Base-by-base conservation (phyloP, 306 rosid species). In the Dalbergia cochinchinensis region DNA sequence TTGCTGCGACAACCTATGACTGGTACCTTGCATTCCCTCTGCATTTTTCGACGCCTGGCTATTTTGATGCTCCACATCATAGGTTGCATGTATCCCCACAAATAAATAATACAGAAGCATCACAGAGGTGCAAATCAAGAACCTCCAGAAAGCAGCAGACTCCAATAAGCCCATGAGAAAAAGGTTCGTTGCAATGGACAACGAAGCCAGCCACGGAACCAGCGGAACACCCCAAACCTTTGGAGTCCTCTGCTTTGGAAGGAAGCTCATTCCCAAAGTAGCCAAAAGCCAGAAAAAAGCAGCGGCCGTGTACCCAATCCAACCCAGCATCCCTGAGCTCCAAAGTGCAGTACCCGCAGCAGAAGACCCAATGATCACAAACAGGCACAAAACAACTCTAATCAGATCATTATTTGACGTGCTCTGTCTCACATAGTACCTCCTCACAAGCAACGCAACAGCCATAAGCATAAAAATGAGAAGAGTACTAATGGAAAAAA, bases 201-300 rank as follows among this genome's bases (percentile, higher is more conserved):
- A 58, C 3, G 99, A 87, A 7, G 98, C 98, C 60, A 95, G 54
- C 98, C 94, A 91, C 0, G 99, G 99, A 82, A 95, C 98, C 42
- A 92, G 83, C 1, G 98, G 99, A 83, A 90, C 99, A 18, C 96
- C n/a, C 97, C 96, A 95, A 65, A 92, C 90, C 78, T 87, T 90
- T 0, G 99, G 92, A 35, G 59, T 51, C 59, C 91, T 87, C 71
- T 83, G 84, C 80, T 76, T n/a, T 0, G 94, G 89, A 74, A 95
- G 90, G 37, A 92, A 80, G 34, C 88, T 85, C 91, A 92, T 65
- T 14, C 37, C 91, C 82, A 88, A n/a, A 10, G 92, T 92, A 42
- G 92, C 91, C 6, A 73, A 19, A 70, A 92, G 67, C 98, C 99
- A 92, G 73, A 92, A 65, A 5, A 73, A 9, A 78, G 76, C 90